Conservation (phyloP, 2,329 filamentous ascomycete genomes). For the Trichophyton mentagrophytes region DNA sequence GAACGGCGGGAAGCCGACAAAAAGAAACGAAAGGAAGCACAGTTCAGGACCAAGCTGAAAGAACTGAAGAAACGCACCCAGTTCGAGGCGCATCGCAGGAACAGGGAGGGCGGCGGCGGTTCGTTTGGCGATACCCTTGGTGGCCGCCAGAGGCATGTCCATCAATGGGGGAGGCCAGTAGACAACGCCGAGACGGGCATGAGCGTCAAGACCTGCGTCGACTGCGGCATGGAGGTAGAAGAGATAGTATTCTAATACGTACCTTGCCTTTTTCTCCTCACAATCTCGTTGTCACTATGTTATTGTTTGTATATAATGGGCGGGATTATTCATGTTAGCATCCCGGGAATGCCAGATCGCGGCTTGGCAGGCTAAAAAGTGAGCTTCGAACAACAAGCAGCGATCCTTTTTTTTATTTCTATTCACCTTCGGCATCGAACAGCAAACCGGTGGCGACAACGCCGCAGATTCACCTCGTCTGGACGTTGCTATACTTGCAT, state of each 20-base stretch:
- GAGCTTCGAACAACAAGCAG: conserved; percentile 6
- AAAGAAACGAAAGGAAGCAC: conserved; percentile 75
- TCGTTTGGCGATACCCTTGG: conserved; percentile 67
- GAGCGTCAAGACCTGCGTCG: conserved; percentile 57
- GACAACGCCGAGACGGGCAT: conserved; percentile 45
- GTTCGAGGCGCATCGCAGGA: conserved; percentile 75
- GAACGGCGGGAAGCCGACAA: conserved; percentile 64
- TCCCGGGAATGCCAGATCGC: conserved; percentile 1
- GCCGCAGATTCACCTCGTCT: neutral
- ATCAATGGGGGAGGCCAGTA: conserved; percentile 62
- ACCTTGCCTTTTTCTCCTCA: neutral
- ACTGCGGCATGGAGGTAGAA: conserved; percentile 56
- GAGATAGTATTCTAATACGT: conserved; percentile 44
- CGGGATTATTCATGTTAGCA: no score
- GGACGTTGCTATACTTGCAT: neutral
- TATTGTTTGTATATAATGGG: no score
- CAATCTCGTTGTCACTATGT: neutral
- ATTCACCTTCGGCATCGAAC: neutral
- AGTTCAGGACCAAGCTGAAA: conserved; percentile 77
- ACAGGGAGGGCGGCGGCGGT: conserved; percentile 42
- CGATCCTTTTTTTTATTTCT: conserved; percentile 2
- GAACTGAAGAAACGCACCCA: conserved; percentile 89
- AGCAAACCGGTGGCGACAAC: neutral
- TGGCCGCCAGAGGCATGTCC: conserved; percentile 60
- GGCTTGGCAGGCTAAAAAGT: conserved; percentile 4